A percentile compares a stretch with the other conserved stretches of the same genome.
These are phyloP conservation scores for Galeopsis tetrahit DNA, from an alignment of 257 asterid genomes.

Conservation along the genomic window DNA sequence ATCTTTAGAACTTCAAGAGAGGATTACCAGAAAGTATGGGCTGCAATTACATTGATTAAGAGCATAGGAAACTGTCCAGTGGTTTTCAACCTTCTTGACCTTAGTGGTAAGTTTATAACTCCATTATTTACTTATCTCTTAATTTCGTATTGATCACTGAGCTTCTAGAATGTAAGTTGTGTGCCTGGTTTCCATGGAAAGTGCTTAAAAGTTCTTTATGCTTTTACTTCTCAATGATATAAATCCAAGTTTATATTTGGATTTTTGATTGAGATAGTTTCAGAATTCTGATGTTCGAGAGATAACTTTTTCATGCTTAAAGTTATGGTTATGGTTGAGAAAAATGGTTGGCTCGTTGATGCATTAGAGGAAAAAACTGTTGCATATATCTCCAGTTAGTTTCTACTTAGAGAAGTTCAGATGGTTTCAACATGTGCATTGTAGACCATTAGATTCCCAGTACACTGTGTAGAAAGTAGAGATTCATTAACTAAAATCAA, in stretches of 20 bases:
- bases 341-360: constrained; percentile 2
- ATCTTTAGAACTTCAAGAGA: constrained; percentile 77
- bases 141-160: neutral
- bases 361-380: neutral
- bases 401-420: neutral
- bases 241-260: neutral
- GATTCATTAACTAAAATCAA: neutral
- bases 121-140: neutral
- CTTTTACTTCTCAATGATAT: constrained; percentile 1
- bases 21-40: constrained; percentile 77
- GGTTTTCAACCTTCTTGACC: constrained; percentile 77
- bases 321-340: neutral
- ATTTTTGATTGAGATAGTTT: constrained; percentile 10
- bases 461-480: neutral
- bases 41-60: constrained; percentile 75
- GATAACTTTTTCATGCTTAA: constrained; percentile 8
- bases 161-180: neutral
- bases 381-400: constrained; percentile 1
- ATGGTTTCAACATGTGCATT: neutral
- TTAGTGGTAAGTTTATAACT: constrained; percentile 63
- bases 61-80: constrained; percentile 78
- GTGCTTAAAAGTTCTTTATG: neutral
- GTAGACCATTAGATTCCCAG: neutral
- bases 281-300: neutral
- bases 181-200: neutral